Evolutionary conservation across 2,329 filamentous ascomycete genomes (phyloP), one percentile per base, ranked within the genome.

Genomic region (Exophiala calicioides): DNA sequence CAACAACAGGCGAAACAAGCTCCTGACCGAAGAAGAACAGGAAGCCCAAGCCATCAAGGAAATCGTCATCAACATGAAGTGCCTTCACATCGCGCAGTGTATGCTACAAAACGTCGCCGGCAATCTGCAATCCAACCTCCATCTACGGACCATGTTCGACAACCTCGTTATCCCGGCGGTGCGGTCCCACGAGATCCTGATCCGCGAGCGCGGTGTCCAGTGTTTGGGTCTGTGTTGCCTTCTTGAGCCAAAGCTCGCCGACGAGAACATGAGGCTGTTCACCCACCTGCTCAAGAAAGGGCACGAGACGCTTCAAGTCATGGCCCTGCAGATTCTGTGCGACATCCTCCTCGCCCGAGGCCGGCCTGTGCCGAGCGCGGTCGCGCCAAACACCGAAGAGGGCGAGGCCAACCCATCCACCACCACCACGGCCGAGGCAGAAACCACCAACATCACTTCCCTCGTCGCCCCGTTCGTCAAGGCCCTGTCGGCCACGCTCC

Each of bases 41-140:
- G 78, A 81, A 56, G 75, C 76, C 35, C 94, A 90, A 70, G 88
- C 87, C 1, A 82, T 96, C 57, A 84, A 82, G 56, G 90, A 96
- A 69, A 93, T 96, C 63, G 84, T 96, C 74, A 86, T 97, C 66
- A 97, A 97, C 73, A 90, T 96, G 81, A 97, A 97, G 71, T 97
- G 93, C 67, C 77, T 98, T 52, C 88, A 96, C 64, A 96, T 98
- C 58, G 90, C 94, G 19, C 89, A 96, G 67, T 97, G 90, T 74
- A 95, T 97, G 87, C 78, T 98, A 40, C 84, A 94, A 63, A 95
- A 97, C 62, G 88, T 98, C 7, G 79, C 87, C 42, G 88, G 89
- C 51, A 87, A 87, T 61, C 75, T 97, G 27, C 90, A 96, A 68
- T 81, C 90, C 58, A 95, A 95, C 64, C 84, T 86, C 47, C 86